Percentiles rank a stretch among this genome's conserved stretches.
Conservation (phyloP, 306 rosid genomes). For the Castanea mollissima region DNA sequence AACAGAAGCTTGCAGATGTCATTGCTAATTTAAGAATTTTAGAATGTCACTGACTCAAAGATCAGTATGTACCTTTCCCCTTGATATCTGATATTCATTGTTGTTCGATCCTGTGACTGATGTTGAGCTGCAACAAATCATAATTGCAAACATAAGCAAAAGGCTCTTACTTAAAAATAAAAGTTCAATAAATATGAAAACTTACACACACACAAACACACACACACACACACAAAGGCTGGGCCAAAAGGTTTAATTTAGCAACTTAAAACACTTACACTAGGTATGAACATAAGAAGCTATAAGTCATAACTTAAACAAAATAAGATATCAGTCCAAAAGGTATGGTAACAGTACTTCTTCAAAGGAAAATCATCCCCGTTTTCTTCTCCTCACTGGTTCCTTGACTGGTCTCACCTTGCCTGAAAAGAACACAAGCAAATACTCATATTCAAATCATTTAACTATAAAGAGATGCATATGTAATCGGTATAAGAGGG, state of each 20-base stretch:
- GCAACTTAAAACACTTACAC: neutral
- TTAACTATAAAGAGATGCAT: no score
- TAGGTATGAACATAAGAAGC: neutral
- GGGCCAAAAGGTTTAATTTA: no score
- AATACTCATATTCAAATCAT: no score
- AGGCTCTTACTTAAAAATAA: conserved; percentile 1
- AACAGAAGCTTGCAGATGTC: conserved; percentile 13
- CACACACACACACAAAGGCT: no score
- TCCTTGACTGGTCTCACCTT: no score
- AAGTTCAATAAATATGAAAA: neutral
- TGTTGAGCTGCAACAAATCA: conserved; percentile 51
- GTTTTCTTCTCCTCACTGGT: no score
- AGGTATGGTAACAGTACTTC: neutral
- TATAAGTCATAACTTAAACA: neutral
- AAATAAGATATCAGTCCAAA: neutral
- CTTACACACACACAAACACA: neutral
- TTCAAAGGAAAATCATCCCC: neutral
- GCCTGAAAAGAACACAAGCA: no score
- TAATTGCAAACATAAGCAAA: neutral
- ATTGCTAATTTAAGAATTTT: conserved; percentile 1
- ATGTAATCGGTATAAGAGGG: no score
- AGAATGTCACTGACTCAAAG: neutral
- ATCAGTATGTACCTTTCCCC: conserved; percentile 68
- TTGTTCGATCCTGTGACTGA: conserved; percentile 84
- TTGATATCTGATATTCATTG: conserved; percentile 87